These are phyloP conservation scores for Henningerozyma blattae DNA, from an alignment of 805 yeast genomes.

Conservation along the genomic window DNA sequence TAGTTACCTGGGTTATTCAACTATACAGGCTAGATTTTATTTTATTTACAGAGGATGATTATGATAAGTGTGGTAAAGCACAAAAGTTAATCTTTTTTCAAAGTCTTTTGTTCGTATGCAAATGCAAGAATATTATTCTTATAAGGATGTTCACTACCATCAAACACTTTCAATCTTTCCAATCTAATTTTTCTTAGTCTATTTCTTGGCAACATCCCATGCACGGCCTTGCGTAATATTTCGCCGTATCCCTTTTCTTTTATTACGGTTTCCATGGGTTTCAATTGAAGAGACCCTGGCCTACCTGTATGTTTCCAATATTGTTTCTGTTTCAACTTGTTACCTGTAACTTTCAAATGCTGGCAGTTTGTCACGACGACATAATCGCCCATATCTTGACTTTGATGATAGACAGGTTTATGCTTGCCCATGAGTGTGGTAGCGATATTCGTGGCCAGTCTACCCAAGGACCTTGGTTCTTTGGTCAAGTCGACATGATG, in stretches of 20 bases:
- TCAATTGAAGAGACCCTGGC: constrained; percentile 80
- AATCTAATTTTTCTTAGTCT: constrained; percentile 66
- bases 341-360: constrained; percentile 72
- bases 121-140: constrained; percentile 71
- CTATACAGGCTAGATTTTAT: too few relatives aligned
- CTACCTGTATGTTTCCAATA: constrained; percentile 84
- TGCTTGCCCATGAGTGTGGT: constrained; percentile 90
- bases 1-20: too few relatives aligned
- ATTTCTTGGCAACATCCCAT: constrained; percentile 94
- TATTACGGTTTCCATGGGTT: constrained; percentile 67
- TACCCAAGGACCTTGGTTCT: constrained; percentile 80
- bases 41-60: too few relatives aligned
- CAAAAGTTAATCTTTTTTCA: too few relatives aligned
- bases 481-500: constrained; percentile 86
- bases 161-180: constrained; percentile 75
- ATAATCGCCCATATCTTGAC: constrained; percentile 87
- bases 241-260: constrained; percentile 83
- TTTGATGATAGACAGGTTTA: constrained; percentile 75
- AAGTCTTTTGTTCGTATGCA: constrained; percentile 53
- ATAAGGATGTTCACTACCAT: constrained; percentile 83
- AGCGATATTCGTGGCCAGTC: constrained; percentile 84
- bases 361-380: constrained; percentile 93
- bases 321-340: constrained; percentile 63
- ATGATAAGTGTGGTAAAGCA: too few relatives aligned
- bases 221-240: constrained; percentile 73